phyloP scores from a whole-genome alignment of 108 stramenopile genomes.

The Nitzschia sp. region DNA sequence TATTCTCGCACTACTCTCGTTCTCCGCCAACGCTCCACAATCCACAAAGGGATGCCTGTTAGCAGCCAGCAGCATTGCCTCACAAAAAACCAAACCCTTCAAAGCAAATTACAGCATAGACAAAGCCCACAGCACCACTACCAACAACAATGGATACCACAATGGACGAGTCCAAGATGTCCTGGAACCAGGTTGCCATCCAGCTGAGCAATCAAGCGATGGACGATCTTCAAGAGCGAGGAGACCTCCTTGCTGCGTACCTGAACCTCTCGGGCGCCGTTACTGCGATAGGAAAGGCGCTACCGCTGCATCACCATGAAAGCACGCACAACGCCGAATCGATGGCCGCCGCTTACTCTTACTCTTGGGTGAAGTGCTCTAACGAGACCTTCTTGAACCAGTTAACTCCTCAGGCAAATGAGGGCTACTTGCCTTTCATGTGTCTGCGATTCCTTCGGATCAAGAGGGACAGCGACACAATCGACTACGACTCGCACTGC shows the following conservation, averaged over 20 bases:
- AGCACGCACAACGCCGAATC: neutral
- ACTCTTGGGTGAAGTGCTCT: neutral
- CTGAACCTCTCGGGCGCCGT: neutral
- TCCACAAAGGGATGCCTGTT: too few species aligned
- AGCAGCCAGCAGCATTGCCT: too few species aligned
- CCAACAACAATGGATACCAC: too few species aligned
- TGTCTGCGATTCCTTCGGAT: neutral
- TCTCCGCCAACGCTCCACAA: too few species aligned
- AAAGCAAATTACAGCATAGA: too few species aligned
- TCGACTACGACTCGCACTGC: neutral
- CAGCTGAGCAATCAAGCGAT: neutral
- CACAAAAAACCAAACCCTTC: too few species aligned
- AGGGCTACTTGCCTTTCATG: neutral
- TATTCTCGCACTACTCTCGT: too few species aligned
- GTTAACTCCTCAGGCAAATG: neutral
- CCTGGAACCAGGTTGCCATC: neutral
- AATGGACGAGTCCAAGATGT: too few species aligned
- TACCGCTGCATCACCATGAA: neutral
- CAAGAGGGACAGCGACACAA: neutral
- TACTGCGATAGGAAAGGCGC: neutral
- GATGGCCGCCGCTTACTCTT: neutral
- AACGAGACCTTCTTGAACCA: neutral
- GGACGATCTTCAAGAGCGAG: neutral
- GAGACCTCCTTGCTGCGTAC: neutral
- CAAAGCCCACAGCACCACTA: too few species aligned